Evolutionary conservation across 768 basidiomycete genomes (phyloP).

Genomic region (Hericium coralloides): DNA sequence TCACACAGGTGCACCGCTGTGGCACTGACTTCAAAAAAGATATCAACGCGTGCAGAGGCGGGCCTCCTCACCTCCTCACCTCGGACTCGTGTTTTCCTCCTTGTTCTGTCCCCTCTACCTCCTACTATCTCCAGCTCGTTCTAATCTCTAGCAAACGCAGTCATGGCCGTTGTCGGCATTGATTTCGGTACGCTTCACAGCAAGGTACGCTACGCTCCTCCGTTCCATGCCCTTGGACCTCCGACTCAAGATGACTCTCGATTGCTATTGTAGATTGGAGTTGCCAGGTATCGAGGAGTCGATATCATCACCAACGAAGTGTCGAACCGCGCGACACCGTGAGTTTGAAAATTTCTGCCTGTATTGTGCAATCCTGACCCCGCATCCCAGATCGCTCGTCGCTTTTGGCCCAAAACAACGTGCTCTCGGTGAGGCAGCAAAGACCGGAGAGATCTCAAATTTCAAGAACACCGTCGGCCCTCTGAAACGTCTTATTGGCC

Average conservation of each 20-base stretch:
- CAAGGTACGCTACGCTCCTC: constrained; percentile 54
- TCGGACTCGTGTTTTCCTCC: constrained; percentile 1
- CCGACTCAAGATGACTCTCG: background rate
- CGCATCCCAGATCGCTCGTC: constrained; percentile 69
- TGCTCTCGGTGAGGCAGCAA: constrained; percentile 88
- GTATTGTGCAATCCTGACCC: background rate
- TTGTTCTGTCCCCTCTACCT: background rate
- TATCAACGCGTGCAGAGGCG: background rate
- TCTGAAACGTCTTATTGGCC: constrained; percentile 84
- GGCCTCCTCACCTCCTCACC: background rate
- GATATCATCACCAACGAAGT: constrained; percentile 99
- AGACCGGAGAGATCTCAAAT: constrained; percentile 96
- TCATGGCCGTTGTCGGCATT: constrained; percentile 90
- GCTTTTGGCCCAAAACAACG: constrained; percentile 91
- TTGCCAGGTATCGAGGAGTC: constrained; percentile 91
- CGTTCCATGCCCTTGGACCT: background rate
- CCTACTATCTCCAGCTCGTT: background rate
- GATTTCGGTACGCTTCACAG: constrained; percentile 88
- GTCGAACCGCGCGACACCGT: constrained; percentile 96
- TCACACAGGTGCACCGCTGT: too few species aligned
- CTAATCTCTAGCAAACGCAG: background rate
- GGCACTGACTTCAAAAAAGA: constrained; percentile 11
- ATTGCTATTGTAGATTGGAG: constrained; percentile 64
- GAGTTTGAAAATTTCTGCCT: constrained; percentile 26
- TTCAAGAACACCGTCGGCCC: constrained; percentile 96